A percentile compares a stretch with the other conserved stretches of the same genome.
phyloP scores from a whole-genome alignment of 352 stramenopile genomes.

The Paralagenidium karlingii region DNA sequence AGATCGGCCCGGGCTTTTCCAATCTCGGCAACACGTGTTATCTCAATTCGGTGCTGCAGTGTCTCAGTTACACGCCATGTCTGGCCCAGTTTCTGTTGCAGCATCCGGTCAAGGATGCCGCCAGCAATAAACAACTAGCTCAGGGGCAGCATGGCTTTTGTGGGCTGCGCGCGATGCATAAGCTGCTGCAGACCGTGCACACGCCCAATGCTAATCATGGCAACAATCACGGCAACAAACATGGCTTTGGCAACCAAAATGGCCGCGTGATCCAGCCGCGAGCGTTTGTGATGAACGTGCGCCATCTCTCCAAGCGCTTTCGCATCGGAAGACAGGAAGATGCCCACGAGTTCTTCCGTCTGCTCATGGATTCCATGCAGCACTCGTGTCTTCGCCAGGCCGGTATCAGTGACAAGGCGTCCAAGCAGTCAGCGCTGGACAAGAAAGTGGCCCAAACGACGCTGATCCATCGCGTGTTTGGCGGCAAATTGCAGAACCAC shows the following conservation, averaged over 20 bases:
- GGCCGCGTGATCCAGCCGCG: conserved; percentile 51
- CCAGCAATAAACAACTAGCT: conserved; percentile 14
- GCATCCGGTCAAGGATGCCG: conserved; percentile 18
- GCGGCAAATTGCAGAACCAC: conserved; percentile 66
- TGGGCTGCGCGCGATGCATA: conserved; percentile 43
- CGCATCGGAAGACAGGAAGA: conserved; percentile 84
- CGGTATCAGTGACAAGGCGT: conserved; percentile 8
- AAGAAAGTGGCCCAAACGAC: conserved; percentile 47
- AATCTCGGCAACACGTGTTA: conserved; percentile 95
- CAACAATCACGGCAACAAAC: background rate
- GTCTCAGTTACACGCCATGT: conserved; percentile 62
- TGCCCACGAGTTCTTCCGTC: conserved; percentile 86
- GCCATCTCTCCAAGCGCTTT: conserved; percentile 75
- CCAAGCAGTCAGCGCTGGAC: conserved; percentile 58
- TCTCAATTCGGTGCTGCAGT: conserved; percentile 90
- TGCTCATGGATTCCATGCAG: conserved; percentile 82
- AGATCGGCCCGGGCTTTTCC: conserved; percentile 67
- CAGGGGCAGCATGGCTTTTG: conserved; percentile 19
- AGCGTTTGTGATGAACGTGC: conserved; percentile 77
- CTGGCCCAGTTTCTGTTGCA: conserved; percentile 84
- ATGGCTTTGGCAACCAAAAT: conserved; percentile 6
- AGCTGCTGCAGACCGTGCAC: conserved; percentile 55
- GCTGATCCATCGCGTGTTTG: conserved; percentile 77
- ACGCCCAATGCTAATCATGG: conserved; percentile 2
- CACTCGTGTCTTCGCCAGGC: conserved; percentile 53